phyloP scores from a whole-genome alignment of 2,329 filamentous ascomycete genomes.

The Sporothrix globosa region DNA sequence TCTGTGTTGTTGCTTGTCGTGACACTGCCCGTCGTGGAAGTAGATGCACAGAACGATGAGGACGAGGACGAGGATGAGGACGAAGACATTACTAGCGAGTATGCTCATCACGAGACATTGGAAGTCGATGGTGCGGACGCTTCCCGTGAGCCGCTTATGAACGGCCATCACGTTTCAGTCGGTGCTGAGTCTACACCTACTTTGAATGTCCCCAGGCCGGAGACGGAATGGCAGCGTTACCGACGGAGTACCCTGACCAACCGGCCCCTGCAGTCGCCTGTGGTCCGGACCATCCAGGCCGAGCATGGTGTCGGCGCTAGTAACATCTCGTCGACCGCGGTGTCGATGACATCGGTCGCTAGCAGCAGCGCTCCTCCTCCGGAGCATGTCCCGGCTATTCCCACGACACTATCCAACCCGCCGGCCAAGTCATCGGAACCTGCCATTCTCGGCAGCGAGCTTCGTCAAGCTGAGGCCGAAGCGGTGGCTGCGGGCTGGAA shows the following conservation, averaged over 20 bases:
- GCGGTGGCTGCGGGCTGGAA: slow-evolving; percentile 63
- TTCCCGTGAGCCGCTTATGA: slow-evolving; percentile 9
- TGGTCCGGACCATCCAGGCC: not conserved
- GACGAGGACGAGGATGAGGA: slow-evolving; percentile 48
- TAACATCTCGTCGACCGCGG: slow-evolving; percentile 28
- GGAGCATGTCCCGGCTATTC: slow-evolving; percentile 24
- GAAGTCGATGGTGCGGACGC: not conserved
- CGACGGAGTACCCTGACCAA: slow-evolving; percentile 49
- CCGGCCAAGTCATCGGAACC: slow-evolving; percentile 23
- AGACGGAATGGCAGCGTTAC: slow-evolving; percentile 64
- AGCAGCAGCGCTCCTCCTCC: not conserved
- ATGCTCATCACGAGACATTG: not conserved
- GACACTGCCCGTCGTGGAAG: slow-evolving; percentile 88
- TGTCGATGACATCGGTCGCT: slow-evolving; percentile 24
- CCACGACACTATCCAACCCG: not conserved
- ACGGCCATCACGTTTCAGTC: not conserved
- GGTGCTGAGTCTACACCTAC: not conserved
- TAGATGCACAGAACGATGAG: slow-evolving; percentile 57
- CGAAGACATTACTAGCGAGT: slow-evolving; percentile 33
- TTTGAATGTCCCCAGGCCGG: slow-evolving; percentile 43
- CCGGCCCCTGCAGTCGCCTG: slow-evolving; percentile 12
- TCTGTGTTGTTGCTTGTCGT: slow-evolving; percentile 88
- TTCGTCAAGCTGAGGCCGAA: slow-evolving; percentile 32
- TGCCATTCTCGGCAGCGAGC: slow-evolving; percentile 36
- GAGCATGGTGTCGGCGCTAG: not conserved